Percentiles rank a stretch among this genome's conserved stretches.
These are phyloP conservation scores for Phylloporus sp. DNA, from an alignment of 1,284 basidiomycete genomes.

Conservation along the genomic window DNA sequence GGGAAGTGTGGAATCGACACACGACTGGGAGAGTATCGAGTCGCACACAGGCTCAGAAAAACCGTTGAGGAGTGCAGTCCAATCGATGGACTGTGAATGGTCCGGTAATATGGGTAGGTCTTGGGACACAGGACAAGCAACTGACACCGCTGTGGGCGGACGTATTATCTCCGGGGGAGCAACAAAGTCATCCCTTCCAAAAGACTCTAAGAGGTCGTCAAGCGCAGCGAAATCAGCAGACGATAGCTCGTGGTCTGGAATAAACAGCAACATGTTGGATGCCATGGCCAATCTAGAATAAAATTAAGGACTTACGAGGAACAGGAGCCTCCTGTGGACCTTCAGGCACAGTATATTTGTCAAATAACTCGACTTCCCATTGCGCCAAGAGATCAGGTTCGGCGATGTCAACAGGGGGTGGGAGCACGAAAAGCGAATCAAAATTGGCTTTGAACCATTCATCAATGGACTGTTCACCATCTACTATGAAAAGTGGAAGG, in stretches of 20 bases:
- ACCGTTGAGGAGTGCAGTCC: no score
- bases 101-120: no score
- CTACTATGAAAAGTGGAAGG: conserved; percentile 20
- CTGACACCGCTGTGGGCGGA: no score
- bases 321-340: neutral
- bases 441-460: conserved; percentile 35
- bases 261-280: neutral
- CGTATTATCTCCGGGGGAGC: no score
- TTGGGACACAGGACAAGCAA: no score
- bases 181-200: no score
- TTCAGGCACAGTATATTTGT: conserved; percentile 22
- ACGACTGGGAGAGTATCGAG: no score
- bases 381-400: conserved; percentile 21
- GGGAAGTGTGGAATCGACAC: no score
- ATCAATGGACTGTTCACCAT: conserved; percentile 29
- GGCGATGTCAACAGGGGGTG: conserved; percentile 21
- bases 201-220: no score
- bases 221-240: no score
- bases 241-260: neutral
- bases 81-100: no score
- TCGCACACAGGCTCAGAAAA: no score
- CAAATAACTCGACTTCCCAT: conserved; percentile 35
- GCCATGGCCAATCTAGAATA: neutral
- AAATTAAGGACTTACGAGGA: neutral
- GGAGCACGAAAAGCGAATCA: conserved; percentile 30